A percentile compares a stretch with the other conserved stretches of the same genome.
These are phyloP conservation scores for Brachypodium distachyon DNA, from an alignment of 202 grass and related monocot species.

Conservation along the genomic window DNA sequence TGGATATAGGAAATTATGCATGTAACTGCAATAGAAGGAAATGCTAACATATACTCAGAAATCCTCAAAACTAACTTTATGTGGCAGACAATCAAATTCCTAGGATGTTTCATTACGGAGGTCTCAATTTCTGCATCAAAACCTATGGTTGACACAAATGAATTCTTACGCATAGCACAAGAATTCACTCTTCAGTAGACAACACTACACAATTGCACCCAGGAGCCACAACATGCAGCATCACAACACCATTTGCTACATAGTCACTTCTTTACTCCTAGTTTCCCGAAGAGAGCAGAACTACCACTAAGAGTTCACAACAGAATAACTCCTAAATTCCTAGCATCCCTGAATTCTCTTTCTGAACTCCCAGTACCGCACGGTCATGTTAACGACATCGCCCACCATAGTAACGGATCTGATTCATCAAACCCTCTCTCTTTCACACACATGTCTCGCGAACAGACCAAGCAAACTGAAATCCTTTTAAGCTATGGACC, in stretches of 20 bases:
- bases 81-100: not conserved
- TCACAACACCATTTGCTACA: not conserved
- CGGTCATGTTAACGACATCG: not conserved
- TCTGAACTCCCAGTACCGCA: not conserved
- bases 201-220: not conserved
- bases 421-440: not conserved
- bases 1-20: not conserved
- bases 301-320: not conserved
- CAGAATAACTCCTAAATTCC: too few species aligned
- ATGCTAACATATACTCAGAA: not conserved
- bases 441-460: not conserved
- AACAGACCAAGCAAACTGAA: not conserved
- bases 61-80: not conserved
- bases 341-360: not conserved
- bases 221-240: not conserved
- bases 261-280: not conserved
- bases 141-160: not conserved
- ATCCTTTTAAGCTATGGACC: not conserved
- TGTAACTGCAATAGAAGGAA: not conserved
- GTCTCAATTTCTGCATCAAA: not conserved
- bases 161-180: not conserved
- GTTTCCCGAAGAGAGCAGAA: not conserved
- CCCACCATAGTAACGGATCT: not conserved
- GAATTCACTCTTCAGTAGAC: not conserved
- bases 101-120: not conserved